Percentiles rank a stretch among this genome's conserved stretches.
Evolutionary conservation across 2,329 filamentous ascomycete genomes (phyloP).

Genomic region (Knufia petricola): DNA sequence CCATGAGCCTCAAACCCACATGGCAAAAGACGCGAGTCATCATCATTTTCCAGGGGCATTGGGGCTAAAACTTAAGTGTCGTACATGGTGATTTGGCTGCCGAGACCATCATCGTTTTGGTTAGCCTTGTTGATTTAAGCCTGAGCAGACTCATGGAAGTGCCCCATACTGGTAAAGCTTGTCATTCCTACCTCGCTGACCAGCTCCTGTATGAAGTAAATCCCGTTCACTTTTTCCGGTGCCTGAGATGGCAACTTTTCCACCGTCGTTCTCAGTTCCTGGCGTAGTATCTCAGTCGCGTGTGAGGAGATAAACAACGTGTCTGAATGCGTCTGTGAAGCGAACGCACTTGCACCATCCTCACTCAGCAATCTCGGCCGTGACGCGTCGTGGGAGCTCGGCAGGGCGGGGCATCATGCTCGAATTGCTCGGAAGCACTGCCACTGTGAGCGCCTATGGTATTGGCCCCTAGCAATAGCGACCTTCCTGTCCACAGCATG

Average conservation of each 20-base stretch:
- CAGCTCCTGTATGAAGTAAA: too few species aligned
- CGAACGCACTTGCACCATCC: neutral
- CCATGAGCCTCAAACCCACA: neutral
- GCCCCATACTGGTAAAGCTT: too few species aligned
- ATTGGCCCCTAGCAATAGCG: neutral
- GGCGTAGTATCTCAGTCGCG: too few species aligned
- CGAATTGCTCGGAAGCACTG: neutral
- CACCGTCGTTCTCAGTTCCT: too few species aligned
- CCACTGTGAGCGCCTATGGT: neutral
- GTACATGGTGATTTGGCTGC: neutral
- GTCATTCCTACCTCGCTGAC: too few species aligned
- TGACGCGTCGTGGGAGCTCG: neutral
- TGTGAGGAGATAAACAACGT: too few species aligned
- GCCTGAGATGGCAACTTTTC: too few species aligned
- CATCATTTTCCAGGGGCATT: neutral
- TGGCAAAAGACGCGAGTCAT: neutral
- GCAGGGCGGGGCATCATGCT: neutral
- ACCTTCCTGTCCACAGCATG: conserved; percentile 23
- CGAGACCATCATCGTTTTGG: too few species aligned
- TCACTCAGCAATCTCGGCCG: neutral
- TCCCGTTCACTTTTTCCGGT: too few species aligned
- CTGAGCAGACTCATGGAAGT: neutral
- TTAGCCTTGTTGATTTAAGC: neutral
- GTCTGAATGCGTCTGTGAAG: neutral
- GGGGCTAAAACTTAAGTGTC: neutral